phyloP scores from a whole-genome alignment of 2,329 filamentous ascomycete species.

The Epichloe scottii region DNA sequence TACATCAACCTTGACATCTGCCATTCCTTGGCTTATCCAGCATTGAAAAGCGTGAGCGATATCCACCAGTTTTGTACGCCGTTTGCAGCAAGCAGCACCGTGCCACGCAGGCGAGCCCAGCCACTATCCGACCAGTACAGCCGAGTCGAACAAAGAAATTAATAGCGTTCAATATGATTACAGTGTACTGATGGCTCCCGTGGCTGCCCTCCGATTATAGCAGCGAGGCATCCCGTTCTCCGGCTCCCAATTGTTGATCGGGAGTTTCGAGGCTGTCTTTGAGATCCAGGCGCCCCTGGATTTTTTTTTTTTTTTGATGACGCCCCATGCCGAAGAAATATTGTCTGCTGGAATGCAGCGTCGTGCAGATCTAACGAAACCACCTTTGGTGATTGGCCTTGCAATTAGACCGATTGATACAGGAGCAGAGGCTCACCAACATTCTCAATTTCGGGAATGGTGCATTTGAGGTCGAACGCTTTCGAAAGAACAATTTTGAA shows the following conservation, averaged over 20 bases:
- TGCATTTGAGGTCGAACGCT: conserved; percentile 97
- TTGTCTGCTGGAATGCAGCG: background rate
- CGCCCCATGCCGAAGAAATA: background rate
- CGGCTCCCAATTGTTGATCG: background rate
- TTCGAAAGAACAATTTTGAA: conserved; percentile 99
- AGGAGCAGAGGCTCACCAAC: conserved; percentile 89
- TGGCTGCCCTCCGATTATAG: background rate
- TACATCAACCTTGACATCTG: background rate
- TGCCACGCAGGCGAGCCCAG: background rate
- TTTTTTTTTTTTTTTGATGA: background rate
- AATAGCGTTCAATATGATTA: conserved; percentile 5
- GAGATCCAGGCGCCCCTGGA: background rate
- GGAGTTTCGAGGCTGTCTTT: background rate
- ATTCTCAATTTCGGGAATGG: conserved; percentile 97
- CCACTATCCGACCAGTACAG: background rate
- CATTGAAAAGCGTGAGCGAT: background rate
- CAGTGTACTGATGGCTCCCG: conserved; percentile 1
- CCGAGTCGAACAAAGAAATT: background rate
- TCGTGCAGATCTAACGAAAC: background rate
- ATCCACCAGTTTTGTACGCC: background rate
- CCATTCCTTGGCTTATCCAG: background rate
- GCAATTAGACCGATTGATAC: conserved; percentile 52
- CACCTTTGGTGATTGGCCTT: background rate
- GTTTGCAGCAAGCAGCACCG: background rate
- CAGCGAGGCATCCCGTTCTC: background rate